These are phyloP conservation scores for Tripterygium wilfordii DNA, from an alignment of 177 flowering plant species.

Conservation along the genomic window DNA sequence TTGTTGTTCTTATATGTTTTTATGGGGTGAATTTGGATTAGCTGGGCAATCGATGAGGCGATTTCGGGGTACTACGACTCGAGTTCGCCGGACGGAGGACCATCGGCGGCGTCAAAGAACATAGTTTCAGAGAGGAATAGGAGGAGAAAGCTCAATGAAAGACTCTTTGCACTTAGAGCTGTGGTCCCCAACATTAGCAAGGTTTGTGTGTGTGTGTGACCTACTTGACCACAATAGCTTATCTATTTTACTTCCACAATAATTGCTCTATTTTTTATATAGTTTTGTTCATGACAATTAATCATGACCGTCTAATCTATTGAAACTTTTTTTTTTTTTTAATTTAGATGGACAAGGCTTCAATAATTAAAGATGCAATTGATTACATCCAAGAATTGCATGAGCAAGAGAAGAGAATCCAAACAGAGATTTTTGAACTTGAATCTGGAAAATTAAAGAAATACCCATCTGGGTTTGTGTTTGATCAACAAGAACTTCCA, in stretches of 20 bases:
- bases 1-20: not conserved
- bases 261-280: too few relatives aligned
- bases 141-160: constrained; percentile 76
- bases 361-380: constrained; percentile 81
- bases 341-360: constrained; percentile 84
- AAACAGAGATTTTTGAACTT: constrained; percentile 49
- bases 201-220: constrained; percentile 34
- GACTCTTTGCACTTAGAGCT: constrained; percentile 76
- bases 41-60: constrained; percentile 59
- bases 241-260: too few relatives aligned
- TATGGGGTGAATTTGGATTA: constrained; percentile 16
- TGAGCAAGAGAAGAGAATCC: constrained; percentile 53
- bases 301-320: too few relatives aligned
- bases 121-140: constrained; percentile 80
- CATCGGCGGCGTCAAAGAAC: constrained; percentile 60
- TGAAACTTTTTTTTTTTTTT: constrained; percentile 1
- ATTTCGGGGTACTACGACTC: constrained; percentile 69
- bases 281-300: too few relatives aligned
- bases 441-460: constrained; percentile 35
- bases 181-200: constrained; percentile 87
- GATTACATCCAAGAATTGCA: constrained; percentile 69
- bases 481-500: constrained; percentile 7
- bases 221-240: too few relatives aligned
- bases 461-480: constrained; percentile 13
- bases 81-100: constrained; percentile 83